Conservation (phyloP, 2,329 filamentous ascomycete genomes). For the Botrytis fragariae region DNA sequence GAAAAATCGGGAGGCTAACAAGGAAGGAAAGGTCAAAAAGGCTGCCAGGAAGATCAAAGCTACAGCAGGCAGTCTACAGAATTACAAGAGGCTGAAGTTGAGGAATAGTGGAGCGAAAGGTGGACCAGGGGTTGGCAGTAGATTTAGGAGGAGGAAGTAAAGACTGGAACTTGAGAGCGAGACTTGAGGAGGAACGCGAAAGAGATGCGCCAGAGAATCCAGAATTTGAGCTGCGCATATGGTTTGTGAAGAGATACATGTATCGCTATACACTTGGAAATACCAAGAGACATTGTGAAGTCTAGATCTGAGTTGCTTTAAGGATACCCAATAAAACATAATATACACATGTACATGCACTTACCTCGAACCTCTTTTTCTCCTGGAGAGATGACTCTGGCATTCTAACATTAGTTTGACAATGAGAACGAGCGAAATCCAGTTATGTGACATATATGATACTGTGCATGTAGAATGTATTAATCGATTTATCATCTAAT, state of each 20-base stretch:
- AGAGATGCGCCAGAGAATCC: not conserved
- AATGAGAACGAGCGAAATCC: too few species aligned
- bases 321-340: not conserved
- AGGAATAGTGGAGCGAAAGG: constrained; percentile 62
- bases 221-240: not conserved
- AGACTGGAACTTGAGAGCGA: not conserved
- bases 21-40: constrained; percentile 48
- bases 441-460: not conserved
- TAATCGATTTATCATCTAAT: not conserved
- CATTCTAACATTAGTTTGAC: not conserved
- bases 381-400: not conserved
- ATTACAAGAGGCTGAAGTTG: constrained; percentile 65
- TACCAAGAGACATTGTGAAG: not conserved
- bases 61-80: constrained; percentile 54
- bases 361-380: not conserved
- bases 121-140: constrained; percentile 55
- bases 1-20: constrained; percentile 29
- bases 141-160: constrained; percentile 53
- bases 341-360: not conserved
- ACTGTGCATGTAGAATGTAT: not conserved
- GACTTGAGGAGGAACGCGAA: not conserved
- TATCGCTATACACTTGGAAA: not conserved
- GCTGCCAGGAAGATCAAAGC: constrained; percentile 60
- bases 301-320: not conserved
- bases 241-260: not conserved